Conservation (phyloP, 352 stramenopile species). For the Globisporangium acanthophoron region DNA sequence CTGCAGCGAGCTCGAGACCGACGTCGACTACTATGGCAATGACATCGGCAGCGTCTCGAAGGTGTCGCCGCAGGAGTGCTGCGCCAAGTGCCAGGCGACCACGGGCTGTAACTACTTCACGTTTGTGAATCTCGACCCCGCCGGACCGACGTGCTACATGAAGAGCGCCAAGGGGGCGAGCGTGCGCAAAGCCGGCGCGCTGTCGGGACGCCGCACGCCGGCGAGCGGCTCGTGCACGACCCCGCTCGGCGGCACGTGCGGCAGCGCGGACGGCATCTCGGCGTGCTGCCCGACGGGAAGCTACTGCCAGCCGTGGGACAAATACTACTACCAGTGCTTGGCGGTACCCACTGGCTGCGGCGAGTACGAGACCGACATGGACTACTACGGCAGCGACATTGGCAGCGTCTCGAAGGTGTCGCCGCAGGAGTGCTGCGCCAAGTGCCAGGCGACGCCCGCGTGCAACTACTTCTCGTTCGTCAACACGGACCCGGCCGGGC, state of each 20-base stretch:
- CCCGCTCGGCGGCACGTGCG: slow-evolving; percentile 1
- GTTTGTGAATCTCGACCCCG: slow-evolving; percentile 33
- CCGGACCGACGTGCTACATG: slow-evolving; percentile 37
- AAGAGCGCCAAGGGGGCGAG: slow-evolving; percentile 25
- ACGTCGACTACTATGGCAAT: slow-evolving; percentile 45
- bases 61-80: slow-evolving; percentile 29
- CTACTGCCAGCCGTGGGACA: slow-evolving; percentile 48
- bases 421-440: slow-evolving; percentile 28
- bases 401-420: slow-evolving; percentile 22
- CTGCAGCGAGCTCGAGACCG: slow-evolving; percentile 31
- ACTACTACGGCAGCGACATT: slow-evolving; percentile 44
- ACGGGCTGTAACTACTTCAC: slow-evolving; percentile 36
- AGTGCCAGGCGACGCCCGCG: slow-evolving; percentile 15
- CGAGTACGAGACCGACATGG: slow-evolving; percentile 33
- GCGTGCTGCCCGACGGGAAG: slow-evolving; percentile 25
- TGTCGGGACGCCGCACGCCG: slow-evolving; percentile 18
- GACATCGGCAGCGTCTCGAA: slow-evolving; percentile 28
- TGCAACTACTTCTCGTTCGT: slow-evolving; percentile 32
- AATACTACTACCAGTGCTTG: slow-evolving; percentile 51
- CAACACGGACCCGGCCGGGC: slow-evolving; percentile 10
- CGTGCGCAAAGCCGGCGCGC: slow-evolving; percentile 16
- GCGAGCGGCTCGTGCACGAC: not conserved
- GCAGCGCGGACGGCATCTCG: slow-evolving; percentile 11
- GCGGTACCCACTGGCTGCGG: slow-evolving; percentile 22
- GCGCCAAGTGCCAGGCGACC: slow-evolving; percentile 18